Percentiles rank a stretch among this genome's conserved stretches.
Evolutionary conservation across 495 filamentous ascomycete species (phyloP).

Genomic region (Hypomontagnella monticulosa): DNA sequence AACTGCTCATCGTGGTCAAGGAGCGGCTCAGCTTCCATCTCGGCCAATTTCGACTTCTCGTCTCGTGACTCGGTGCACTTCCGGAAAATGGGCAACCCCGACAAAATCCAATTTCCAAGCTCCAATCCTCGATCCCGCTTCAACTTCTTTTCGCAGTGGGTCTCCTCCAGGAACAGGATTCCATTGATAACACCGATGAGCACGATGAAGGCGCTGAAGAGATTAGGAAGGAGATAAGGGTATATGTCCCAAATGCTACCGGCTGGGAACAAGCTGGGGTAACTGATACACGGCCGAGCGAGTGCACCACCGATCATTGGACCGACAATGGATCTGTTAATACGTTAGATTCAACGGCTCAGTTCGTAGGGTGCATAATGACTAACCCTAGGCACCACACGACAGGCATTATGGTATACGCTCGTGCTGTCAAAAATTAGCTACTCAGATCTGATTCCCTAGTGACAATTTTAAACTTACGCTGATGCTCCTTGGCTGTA

Average conservation of each 20-base stretch:
- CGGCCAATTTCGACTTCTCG: conserved; percentile 40
- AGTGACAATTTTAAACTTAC: conserved; percentile 56
- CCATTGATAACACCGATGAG: conserved; percentile 82
- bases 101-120: conserved; percentile 77
- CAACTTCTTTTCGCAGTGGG: conserved; percentile 83
- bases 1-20: conserved; percentile 64
- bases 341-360: conserved; percentile 18
- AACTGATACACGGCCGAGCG: conserved; percentile 83
- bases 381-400: conserved; percentile 92
- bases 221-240: conserved; percentile 92
- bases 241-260: conserved; percentile 83
- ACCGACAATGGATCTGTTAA: conserved; percentile 75
- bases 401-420: conserved; percentile 96
- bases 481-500: conserved; percentile 89
- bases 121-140: conserved; percentile 79
- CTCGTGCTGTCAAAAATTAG: conserved; percentile 68
- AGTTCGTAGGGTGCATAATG: not conserved
- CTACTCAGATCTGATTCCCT: conserved; percentile 11
- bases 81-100: conserved; percentile 52
- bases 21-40: conserved; percentile 62
- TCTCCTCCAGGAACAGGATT: conserved; percentile 92
- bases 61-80: conserved; percentile 43
- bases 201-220: conserved; percentile 86
- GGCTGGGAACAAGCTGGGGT: conserved; percentile 77
- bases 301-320: conserved; percentile 90